Percentiles rank a stretch among this genome's conserved stretches.
Evolutionary conservation across 2,329 filamentous ascomycete species (phyloP).

Genomic region (Alternaria consortialis): DNA sequence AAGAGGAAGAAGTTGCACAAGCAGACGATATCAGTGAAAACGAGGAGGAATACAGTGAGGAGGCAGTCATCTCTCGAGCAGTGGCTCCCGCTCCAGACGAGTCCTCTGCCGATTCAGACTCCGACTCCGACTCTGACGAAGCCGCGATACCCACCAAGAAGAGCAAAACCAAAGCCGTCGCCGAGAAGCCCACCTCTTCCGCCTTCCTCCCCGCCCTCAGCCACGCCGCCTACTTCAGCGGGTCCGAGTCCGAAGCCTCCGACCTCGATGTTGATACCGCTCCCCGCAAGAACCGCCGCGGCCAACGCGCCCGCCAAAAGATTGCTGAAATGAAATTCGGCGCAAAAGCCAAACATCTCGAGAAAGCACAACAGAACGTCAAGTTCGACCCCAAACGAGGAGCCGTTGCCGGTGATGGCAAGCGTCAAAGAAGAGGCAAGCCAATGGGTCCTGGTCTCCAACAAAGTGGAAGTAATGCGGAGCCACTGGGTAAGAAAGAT

Average conservation of each 20-base stretch:
- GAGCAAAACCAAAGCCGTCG: slow-evolving; percentile 25
- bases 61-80: neutral
- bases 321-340: slow-evolving; percentile 86
- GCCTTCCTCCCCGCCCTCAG: slow-evolving; percentile 79
- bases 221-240: slow-evolving; percentile 79
- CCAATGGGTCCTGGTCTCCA: slow-evolving; percentile 38
- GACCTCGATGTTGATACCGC: slow-evolving; percentile 60
- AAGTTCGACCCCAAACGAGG: slow-evolving; percentile 69
- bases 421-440: slow-evolving; percentile 27
- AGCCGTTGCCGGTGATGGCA: slow-evolving; percentile 60
- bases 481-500: slow-evolving; percentile 29
- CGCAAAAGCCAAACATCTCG: slow-evolving; percentile 71
- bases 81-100: slow-evolving; percentile 27
- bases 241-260: slow-evolving; percentile 77
- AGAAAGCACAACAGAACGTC: slow-evolving; percentile 58
- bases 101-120: slow-evolving; percentile 19
- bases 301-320: slow-evolving; percentile 78
- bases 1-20: slow-evolving; percentile 8
- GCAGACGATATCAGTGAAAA: slow-evolving; percentile 18
- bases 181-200: slow-evolving; percentile 52
- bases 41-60: neutral
- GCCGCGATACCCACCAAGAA: slow-evolving; percentile 25
- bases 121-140: slow-evolving; percentile 27
- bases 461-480: slow-evolving; percentile 45
- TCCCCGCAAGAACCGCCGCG: slow-evolving; percentile 75